These are phyloP conservation scores for Plasmodium inui DNA, from an alignment of 169 alveolate genomes.

Conservation along the genomic window DNA sequence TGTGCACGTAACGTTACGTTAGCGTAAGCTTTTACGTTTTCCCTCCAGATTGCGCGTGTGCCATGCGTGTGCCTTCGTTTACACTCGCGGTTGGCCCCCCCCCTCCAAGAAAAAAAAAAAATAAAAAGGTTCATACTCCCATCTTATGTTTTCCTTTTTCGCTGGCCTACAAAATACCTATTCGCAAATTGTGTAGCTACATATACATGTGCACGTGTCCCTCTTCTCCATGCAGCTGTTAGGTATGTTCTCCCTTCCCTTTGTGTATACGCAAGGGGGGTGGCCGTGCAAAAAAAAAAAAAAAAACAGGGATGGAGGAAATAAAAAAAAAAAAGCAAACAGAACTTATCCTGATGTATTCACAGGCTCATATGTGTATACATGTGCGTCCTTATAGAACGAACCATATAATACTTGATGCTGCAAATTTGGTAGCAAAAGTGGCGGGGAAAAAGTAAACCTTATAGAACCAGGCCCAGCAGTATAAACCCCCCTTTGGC, in stretches of 20 bases:
- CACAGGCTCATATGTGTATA: neutral
- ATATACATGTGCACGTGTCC: neutral
- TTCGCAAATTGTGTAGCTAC: neutral
- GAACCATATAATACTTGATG: neutral
- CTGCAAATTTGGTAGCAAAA: neutral
- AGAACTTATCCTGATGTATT: neutral
- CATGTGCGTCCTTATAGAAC: neutral
- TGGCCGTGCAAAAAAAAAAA: neutral
- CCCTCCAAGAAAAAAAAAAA: neutral
- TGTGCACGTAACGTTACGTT: neutral
- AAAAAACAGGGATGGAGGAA: too few relatives aligned
- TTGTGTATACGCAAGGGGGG: neutral
- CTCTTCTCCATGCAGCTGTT: neutral
- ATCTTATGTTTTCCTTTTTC: neutral
- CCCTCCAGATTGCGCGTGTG: neutral
- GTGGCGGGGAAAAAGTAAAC: neutral
- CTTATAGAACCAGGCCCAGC: neutral
- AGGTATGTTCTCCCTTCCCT: neutral
- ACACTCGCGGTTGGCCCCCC: neutral
- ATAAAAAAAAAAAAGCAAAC: neutral
- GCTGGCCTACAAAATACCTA: neutral
- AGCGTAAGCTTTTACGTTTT: neutral
- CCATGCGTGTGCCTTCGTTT: neutral
- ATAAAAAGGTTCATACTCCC: neutral
- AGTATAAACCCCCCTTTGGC: neutral